Evolutionary conservation across 148 eudicot species (phyloP).

Genomic region (Cornus suecica): DNA sequence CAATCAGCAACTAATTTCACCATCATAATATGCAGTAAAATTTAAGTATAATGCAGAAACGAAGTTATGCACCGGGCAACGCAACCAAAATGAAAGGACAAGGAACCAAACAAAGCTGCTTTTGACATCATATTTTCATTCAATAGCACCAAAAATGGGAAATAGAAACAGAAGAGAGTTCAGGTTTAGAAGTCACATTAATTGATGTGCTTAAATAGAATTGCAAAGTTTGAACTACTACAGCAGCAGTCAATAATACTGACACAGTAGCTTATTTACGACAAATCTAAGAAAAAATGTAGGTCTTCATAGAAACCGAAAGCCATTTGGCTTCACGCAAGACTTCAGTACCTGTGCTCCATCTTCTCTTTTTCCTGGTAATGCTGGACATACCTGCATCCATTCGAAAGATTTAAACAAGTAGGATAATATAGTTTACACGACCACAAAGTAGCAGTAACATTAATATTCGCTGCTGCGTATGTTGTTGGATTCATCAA

Average conservation of each 20-base stretch:
- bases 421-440: background rate
- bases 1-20: no score
- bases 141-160: background rate
- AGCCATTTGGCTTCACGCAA: background rate
- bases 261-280: background rate
- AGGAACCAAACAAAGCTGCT: no score
- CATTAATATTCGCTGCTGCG: background rate
- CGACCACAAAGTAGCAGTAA: background rate
- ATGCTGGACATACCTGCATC: slow-evolving; percentile 43
- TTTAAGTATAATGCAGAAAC: no score
- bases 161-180: background rate
- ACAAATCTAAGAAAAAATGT: background rate
- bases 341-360: slow-evolving; percentile 58
- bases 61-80: no score
- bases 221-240: background rate
- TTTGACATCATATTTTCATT: background rate
- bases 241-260: slow-evolving; percentile 6
- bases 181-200: background rate
- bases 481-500: background rate
- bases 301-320: background rate
- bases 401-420: background rate
- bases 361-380: slow-evolving; percentile 72
- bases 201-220: background rate
- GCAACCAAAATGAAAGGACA: no score
- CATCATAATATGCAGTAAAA: no score